Conservation (phyloP, 73 alveolate species). For the Stentor coeruleus region DNA sequence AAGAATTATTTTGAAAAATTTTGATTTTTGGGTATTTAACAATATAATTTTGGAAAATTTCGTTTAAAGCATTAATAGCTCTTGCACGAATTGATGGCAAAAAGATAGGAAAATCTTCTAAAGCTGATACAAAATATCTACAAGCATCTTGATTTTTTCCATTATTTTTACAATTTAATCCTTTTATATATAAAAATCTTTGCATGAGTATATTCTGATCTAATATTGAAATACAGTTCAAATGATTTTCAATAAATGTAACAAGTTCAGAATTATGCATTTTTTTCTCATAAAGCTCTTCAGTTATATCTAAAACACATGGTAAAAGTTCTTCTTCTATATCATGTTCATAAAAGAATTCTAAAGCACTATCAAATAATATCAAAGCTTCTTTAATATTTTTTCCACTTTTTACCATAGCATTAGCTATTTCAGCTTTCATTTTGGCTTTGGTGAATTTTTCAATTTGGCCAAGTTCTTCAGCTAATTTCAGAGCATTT, state of each 20-base stretch:
- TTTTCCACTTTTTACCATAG: neutral
- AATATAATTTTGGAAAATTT: neutral
- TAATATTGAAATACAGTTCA: neutral
- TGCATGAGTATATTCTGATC: neutral
- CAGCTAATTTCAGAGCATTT: neutral
- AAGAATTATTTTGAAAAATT: neutral
- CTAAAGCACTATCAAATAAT: neutral
- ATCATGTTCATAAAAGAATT: neutral
- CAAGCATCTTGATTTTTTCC: neutral
- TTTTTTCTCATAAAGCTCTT: neutral
- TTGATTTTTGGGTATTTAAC: neutral
- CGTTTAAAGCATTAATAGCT: neutral
- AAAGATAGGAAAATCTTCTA: neutral
- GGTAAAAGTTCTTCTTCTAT: neutral
- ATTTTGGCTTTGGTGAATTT: neutral
- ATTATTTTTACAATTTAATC: neutral
- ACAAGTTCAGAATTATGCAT: neutral
- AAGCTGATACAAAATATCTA: too few species aligned
- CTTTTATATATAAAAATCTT: neutral
- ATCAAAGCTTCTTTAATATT: slow-evolving; percentile 2
- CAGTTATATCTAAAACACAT: neutral
- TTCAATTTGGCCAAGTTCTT: neutral
- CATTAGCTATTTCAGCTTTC: slow-evolving; percentile 9
- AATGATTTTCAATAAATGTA: neutral
- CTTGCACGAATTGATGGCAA: neutral